Conservation (phyloP, 768 basidiomycete genomes). For the Lentinula lateritia region DNA sequence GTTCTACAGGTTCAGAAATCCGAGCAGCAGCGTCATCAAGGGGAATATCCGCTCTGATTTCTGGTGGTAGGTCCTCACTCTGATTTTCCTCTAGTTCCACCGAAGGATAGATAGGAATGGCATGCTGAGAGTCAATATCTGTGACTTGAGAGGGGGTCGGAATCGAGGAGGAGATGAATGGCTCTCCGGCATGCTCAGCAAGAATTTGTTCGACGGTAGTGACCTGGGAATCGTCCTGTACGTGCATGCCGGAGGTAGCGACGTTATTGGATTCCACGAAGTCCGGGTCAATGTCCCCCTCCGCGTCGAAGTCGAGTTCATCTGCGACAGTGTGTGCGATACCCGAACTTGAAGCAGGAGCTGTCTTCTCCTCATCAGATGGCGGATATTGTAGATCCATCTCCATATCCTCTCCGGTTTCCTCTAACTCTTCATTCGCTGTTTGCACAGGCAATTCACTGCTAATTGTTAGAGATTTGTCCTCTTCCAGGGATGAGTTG, state of each 20-base stretch:
- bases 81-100: neutral
- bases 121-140: neutral
- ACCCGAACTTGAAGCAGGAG: neutral
- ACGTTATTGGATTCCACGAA: constrained; percentile 14
- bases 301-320: constrained; percentile 25
- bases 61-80: neutral
- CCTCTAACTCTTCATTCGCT: constrained; percentile 12
- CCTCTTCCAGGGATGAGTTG: neutral
- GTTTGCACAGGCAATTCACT: neutral
- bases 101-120: neutral
- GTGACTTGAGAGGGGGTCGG: neutral
- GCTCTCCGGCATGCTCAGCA: neutral
- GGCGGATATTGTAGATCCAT: constrained; percentile 19
- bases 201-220: neutral
- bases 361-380: constrained; percentile 4
- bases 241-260: constrained; percentile 1
- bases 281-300: constrained; percentile 30
- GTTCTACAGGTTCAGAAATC: neutral
- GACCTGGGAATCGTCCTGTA: neutral
- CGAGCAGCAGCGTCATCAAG: neutral
- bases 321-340: neutral
- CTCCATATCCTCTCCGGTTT: constrained; percentile 4
- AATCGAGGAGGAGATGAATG: neutral
- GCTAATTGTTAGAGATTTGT: neutral
- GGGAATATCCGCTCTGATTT: neutral